phyloP scores from a whole-genome alignment of 2,329 filamentous ascomycete species.

The Colletotrichum tanaceti region DNA sequence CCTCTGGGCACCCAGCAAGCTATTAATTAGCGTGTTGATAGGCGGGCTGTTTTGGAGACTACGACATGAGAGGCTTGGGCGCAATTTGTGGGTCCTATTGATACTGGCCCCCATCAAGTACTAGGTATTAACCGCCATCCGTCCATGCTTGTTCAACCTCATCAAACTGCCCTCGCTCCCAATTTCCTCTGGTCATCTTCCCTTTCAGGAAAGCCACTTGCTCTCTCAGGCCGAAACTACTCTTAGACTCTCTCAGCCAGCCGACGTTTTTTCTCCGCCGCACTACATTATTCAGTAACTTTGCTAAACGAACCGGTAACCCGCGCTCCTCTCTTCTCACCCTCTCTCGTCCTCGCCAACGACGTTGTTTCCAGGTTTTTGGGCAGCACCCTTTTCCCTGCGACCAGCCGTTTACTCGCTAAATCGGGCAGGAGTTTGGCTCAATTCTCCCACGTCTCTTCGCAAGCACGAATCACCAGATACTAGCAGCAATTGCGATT shows the following conservation, averaged over 20 bases:
- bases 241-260: neutral
- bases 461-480: too few species aligned
- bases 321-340: neutral
- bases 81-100: neutral
- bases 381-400: neutral
- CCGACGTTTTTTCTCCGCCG: neutral
- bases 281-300: neutral
- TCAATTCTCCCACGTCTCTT: neutral
- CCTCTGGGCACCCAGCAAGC: too few species aligned
- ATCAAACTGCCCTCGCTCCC: constrained; percentile 25
- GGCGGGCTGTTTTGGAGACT: neutral
- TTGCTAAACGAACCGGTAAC: neutral
- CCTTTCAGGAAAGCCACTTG: constrained; percentile 12
- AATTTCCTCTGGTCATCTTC: constrained; percentile 23
- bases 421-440: neutral
- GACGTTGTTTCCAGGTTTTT: neutral
- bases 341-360: neutral
- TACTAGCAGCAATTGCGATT: neutral
- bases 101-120: neutral
- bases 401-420: neutral
- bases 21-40: neutral
- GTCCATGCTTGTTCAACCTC: constrained; percentile 11
- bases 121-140: constrained; percentile 7
- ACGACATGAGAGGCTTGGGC: neutral
- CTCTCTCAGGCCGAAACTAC: neutral